Evolutionary conservation across 1,284 basidiomycete genomes (phyloP), one percentile per base, ranked within the genome.

Genomic region (Papiliotrema terrestris): DNA sequence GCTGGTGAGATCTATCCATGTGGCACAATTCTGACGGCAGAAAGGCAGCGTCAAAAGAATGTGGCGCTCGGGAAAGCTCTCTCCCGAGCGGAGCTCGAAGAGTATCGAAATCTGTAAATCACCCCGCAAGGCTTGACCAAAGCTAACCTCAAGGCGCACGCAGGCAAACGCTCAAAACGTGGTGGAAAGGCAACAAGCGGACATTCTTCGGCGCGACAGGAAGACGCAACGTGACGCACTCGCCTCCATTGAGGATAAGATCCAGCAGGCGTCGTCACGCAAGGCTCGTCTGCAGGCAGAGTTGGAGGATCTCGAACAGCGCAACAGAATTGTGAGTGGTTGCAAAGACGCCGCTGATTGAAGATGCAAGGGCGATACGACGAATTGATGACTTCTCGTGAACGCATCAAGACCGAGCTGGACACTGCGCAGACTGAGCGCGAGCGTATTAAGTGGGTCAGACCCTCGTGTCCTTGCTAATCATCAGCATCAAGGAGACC

Each of bases 141-240:
- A 37, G 36, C 36, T 37, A 37, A 11, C 36, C 38, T 52, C 36
- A 43, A 66, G 63, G 19, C 70, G 69, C 19, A 58, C 67, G 11
- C 54, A 61, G n/a, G 87, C 91, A 6, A 89, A 86, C 58, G 78
- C 87, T 2, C 82, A 87, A 42, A 92, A 89, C 0, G 85, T 93
- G 0, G 83, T 86, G 36, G 93, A 98, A 72, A 87, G 96, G 1
- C 91, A 96, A 70, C 81, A 86, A 22, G 82, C 96, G 4, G 91
- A 94, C 61, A 83, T 83, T 0, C 80, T 94, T 1, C 81, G 81
- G n/a, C 85, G 92, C 56, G 90, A 97, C 54, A 86, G 88, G 65
- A 91, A 93, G 73, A 86, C 84, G 1, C 73, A 85, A 1, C 74
- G 80, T 6, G 84, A 91, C 37, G 80, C 84, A 1, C 80, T 92